These are phyloP conservation scores for Solanum dulcamara DNA, from an alignment of 257 asterid species.

Conservation along the genomic window DNA sequence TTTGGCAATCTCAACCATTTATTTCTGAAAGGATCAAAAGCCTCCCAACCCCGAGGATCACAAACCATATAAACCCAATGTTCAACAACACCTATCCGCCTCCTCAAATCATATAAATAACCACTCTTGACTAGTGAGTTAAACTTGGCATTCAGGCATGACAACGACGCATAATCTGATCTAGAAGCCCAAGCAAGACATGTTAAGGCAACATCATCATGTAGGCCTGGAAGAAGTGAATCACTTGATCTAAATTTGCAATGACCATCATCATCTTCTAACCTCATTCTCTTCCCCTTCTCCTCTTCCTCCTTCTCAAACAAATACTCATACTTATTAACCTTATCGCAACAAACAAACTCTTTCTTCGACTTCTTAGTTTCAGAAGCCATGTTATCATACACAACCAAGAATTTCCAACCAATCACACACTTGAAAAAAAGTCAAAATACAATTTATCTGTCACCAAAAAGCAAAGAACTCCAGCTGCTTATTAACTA, in stretches of 20 bases:
- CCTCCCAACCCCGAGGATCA: slow-evolving; percentile 96
- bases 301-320: neutral
- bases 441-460: neutral
- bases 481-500: neutral
- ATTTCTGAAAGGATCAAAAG: slow-evolving; percentile 59
- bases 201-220: neutral
- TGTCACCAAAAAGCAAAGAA: neutral
- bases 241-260: neutral
- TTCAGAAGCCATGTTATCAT: neutral
- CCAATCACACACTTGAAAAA: neutral
- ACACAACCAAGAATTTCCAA: neutral
- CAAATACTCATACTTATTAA: neutral
- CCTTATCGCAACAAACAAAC: neutral
- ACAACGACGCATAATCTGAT: slow-evolving; percentile 36
- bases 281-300: neutral
- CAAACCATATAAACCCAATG: slow-evolving; percentile 90
- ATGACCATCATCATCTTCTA: neutral
- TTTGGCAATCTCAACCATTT: slow-evolving; percentile 75
- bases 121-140: slow-evolving; percentile 48
- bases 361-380: neutral
- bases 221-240: neutral
- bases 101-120: slow-evolving; percentile 57
- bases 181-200: neutral
- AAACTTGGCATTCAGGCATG: slow-evolving; percentile 46
- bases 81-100: slow-evolving; percentile 53